A percentile compares a stretch with the other conserved stretches of the same genome.
Conservation (phyloP, 176 grass and related monocot genomes). For the Lolium multiflorum region DNA sequence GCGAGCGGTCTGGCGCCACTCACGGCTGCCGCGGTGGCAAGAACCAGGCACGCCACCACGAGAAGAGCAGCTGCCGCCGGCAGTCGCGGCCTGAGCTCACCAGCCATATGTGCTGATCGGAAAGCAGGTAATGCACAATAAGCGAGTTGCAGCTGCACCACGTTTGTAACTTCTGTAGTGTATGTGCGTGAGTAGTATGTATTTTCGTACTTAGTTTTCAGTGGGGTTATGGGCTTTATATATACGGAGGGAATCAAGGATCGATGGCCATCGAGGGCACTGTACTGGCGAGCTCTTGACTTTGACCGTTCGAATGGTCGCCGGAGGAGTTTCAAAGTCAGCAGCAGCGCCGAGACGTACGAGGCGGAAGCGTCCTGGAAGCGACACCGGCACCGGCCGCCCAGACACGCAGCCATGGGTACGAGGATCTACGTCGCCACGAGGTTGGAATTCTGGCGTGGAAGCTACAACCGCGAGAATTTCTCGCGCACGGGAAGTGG, state of each 20-base stretch:
- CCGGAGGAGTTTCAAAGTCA: neutral
- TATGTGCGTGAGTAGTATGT: neutral
- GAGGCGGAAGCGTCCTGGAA: constrained; percentile 46
- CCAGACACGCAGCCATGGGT: neutral
- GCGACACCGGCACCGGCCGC: neutral
- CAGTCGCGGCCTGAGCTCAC: neutral
- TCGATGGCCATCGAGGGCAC: too few relatives aligned
- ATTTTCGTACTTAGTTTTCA: neutral
- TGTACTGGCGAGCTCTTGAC: neutral
- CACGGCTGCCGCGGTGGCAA: neutral
- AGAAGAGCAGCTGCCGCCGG: neutral
- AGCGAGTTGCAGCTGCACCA: neutral
- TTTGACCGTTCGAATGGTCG: neutral
- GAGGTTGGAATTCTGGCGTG: constrained; percentile 20
- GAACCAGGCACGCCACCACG: constrained; percentile 3
- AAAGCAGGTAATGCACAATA: neutral
- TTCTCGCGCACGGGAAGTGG: neutral
- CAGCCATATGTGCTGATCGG: constrained; percentile 29
- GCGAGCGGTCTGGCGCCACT: constrained; percentile 18
- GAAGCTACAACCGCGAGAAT: constrained; percentile 33
- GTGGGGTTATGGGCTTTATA: constrained; percentile 19
- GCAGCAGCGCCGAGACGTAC: neutral
- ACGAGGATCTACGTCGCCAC: constrained; percentile 27
- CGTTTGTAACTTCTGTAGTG: too few relatives aligned
- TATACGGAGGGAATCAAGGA: neutral